Base-by-base conservation (phyloP, 2,329 filamentous ascomycete genomes). In the Cladosporium phlei region DNA sequence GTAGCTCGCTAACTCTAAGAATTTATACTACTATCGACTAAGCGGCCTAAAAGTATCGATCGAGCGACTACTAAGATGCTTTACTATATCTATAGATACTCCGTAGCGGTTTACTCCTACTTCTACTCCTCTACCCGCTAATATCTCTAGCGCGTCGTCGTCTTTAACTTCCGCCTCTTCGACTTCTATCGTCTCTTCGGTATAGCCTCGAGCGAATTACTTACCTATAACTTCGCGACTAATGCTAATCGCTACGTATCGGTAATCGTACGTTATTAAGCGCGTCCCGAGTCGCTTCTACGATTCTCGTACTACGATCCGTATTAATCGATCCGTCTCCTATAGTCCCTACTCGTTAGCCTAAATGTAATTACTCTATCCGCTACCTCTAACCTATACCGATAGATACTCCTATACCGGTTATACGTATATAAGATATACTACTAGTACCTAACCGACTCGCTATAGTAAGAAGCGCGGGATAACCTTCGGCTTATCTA, bases 401-500 rank as follows among this genome's bases (percentile, higher is more conserved):
- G 24, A 39, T 4, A 59, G 49, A 55, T 53, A 40, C 44, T 58
- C 37, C 19, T 40, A 7, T 27, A 60, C 50, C 32, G 39, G 57
- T 42, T 52, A 40, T n/a, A 59, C 22, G 50, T 59, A 55, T 11
- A 24, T 46, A 5, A 59, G 52, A 49, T 58, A 59, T 3, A 59
- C 3, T 0, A 32, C 54, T 8, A 61, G 50, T 5, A 61, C 37
- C 54, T 60, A 32, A 16, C 52, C 50, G 10, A 59, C 38, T 38
- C 40, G 37, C 46, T 16, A 54, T 14, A 35, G 57, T 17, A 60
- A 45, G 50, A 60, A 61, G 25, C 52, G 48, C 24, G 28, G 57
- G 21, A 60, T 48, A 0, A 61, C 45, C 57, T 59, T 61, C 4
- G 30, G 56, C 47, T 52, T 56, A n/a, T 59, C 51, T 30, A 28